Conservation (phyloP, 257 asterid genomes). For the Mentha longifolia region DNA sequence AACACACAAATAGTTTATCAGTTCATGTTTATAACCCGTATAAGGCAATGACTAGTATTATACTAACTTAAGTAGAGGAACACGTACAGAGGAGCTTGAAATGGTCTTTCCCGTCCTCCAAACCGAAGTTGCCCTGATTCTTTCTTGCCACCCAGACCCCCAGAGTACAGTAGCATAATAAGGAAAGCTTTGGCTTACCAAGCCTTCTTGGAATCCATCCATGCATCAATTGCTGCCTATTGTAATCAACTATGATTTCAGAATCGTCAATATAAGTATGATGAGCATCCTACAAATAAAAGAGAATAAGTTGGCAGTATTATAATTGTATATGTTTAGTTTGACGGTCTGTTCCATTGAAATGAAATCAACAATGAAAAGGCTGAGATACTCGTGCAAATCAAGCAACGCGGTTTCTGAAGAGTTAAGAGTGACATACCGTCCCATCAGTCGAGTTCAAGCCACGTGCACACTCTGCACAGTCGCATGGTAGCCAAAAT, state of each 20-base stretch:
- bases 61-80: slow-evolving; percentile 9
- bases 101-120: slow-evolving; percentile 98
- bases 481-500: slow-evolving; percentile 96
- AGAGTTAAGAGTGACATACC: slow-evolving; percentile 35
- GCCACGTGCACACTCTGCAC: slow-evolving; percentile 60
- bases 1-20: background rate
- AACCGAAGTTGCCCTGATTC: slow-evolving; percentile 98
- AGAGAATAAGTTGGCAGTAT: slow-evolving; percentile 26
- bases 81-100: slow-evolving; percentile 77
- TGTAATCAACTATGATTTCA: slow-evolving; percentile 90
- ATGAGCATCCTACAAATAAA: slow-evolving; percentile 72
- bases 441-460: slow-evolving; percentile 51
- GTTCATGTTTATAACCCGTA: no score
- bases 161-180: slow-evolving; percentile 18
- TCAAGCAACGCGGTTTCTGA: background rate
- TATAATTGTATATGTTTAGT: slow-evolving; percentile 77
- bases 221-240: slow-evolving; percentile 93
- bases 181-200: slow-evolving; percentile 47
- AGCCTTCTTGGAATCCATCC: slow-evolving; percentile 99
- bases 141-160: slow-evolving; percentile 93
- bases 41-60: background rate
- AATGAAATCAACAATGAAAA: background rate
- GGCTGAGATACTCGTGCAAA: background rate
- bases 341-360: slow-evolving; percentile 58
- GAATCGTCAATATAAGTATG: slow-evolving; percentile 81